Conservation (phyloP, 805 yeast species). For the Scheffersomyces coipomensis region DNA sequence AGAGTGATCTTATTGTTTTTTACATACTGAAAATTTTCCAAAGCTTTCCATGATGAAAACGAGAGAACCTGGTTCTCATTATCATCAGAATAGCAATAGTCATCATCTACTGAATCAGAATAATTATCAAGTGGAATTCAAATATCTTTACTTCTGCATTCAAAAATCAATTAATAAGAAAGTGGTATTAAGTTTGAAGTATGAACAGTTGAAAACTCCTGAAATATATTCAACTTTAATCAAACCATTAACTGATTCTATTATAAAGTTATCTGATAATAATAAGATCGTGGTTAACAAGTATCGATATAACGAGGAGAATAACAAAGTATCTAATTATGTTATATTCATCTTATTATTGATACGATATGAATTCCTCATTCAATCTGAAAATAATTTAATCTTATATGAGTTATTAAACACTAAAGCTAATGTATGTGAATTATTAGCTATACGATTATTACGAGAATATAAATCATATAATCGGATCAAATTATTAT, state of each 20-base stretch:
- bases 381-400: slow-evolving; percentile 38
- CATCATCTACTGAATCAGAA: no score
- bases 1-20: no score
- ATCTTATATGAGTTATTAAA: slow-evolving; percentile 32
- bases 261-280: slow-evolving; percentile 37
- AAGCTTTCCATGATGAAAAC: no score
- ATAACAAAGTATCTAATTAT: slow-evolving; percentile 19
- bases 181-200: slow-evolving; percentile 45
- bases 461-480: slow-evolving; percentile 43
- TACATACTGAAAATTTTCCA: no score
- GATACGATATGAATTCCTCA: slow-evolving; percentile 35
- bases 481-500: slow-evolving; percentile 45
- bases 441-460: slow-evolving; percentile 49
- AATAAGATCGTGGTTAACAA: slow-evolving; percentile 29
- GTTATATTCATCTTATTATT: slow-evolving; percentile 32
- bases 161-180: slow-evolving; percentile 42
- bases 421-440: slow-evolving; percentile 53
- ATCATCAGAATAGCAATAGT: no score
- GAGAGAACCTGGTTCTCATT: no score
- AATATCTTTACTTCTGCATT: slow-evolving; percentile 36
- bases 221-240: slow-evolving; percentile 47
- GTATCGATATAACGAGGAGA: slow-evolving; percentile 5
- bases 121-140: slow-evolving; percentile 26
- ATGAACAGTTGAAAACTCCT: slow-evolving; percentile 51
- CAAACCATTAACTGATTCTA: slow-evolving; percentile 43